Base-by-base conservation (phyloP, 106 monocot species). In the Phalaenopsis equestris region DNA sequence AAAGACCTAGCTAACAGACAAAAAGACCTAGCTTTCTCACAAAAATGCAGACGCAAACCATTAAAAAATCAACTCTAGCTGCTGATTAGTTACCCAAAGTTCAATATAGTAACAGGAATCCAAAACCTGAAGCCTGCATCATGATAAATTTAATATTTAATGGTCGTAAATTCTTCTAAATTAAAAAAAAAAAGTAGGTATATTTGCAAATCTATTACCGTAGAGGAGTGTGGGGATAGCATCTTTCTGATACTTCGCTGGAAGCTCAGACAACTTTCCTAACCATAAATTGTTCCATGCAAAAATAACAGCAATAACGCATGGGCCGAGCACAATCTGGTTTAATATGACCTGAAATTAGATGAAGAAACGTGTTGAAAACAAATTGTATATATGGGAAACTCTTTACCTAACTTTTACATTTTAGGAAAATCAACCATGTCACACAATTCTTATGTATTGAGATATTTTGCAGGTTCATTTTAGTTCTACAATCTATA, bases 261-360 rank as follows among this genome's bases (percentile, higher is more conserved):
- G 91, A 24, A 99, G 87, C 46, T 94, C 78, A 21, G 92, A 81
- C 64, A 99, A 55, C 64, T 93, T 94, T 74, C 89, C 87, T 47
- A 82, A 83, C 94, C 98, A 94, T 67, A 99, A 74, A 86, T 87
- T 93, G 78, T 94, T 92, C 98, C 98, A 99, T 73, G 94, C 98
- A 90, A 99, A 99, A 78, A 95, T 79, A 38, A 99, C 90, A 84
- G 92, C 94, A 88, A 99, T 94, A 70, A 99, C 98, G 85, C 89
- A 93, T 78, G 98, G 98, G 79, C 94, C 98, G 88, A 94, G 94
- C 8, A 92, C 84, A 86, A 99, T 87, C 80, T 99, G 98, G 80
- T 99, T 99, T 65, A 99, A 47, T 42, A 91, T 39, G 85, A 99
- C 98, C 98, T 96, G 86, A 52, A 61, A 82, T 72, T 70, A 47